Conservation (phyloP, 192 early-diverging fungal species). For the Pilaira anomala region DNA sequence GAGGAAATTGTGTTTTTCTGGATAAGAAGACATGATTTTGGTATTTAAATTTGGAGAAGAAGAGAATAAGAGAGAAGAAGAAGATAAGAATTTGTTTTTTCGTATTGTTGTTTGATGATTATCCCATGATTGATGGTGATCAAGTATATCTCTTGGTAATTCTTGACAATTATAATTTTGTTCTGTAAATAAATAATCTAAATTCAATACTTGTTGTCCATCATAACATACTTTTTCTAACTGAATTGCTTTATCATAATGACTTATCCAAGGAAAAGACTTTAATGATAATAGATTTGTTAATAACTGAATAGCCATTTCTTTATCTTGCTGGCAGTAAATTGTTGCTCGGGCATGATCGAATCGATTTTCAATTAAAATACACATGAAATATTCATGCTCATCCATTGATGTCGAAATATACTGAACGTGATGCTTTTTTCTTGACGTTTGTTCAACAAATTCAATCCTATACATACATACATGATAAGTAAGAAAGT, state of each 20-base stretch:
- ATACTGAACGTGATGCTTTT: neutral
- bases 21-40: conserved; percentile 1
- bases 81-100: neutral
- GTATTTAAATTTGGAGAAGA: neutral
- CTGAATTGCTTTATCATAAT: neutral
- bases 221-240: neutral
- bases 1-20: neutral
- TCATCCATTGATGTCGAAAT: neutral
- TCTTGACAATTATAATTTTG: neutral
- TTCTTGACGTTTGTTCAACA: neutral
- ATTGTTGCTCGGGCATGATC: too few relatives aligned
- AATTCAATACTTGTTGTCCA: neutral
- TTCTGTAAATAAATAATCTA: neutral
- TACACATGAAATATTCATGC: too few relatives aligned
- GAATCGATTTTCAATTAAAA: too few relatives aligned
- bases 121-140: conserved; percentile 1
- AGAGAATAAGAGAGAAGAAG: neutral
- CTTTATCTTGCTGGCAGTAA: neutral
- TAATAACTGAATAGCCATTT: neutral
- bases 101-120: neutral
- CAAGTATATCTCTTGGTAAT: neutral
- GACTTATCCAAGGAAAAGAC: neutral
- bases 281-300: neutral
- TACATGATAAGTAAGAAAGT: too few relatives aligned
- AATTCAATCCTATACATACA: neutral